Percentiles rank a stretch among this genome's conserved stretches.
These are phyloP conservation scores for Globisporangium barbulae DNA, from an alignment of 352 stramenopile species.

Conservation along the genomic window DNA sequence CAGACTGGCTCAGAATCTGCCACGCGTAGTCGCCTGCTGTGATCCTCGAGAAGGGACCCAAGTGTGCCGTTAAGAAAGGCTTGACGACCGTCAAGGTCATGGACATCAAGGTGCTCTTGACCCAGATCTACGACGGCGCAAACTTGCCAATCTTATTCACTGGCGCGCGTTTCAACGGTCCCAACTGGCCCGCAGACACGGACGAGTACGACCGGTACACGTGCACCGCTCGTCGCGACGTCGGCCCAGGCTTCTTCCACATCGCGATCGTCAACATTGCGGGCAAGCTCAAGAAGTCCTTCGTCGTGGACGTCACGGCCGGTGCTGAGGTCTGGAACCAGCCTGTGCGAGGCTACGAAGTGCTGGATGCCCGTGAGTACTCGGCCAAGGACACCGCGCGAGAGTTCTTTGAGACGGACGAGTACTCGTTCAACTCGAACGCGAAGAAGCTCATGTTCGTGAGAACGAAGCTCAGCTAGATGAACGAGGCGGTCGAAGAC, in stretches of 20 bases:
- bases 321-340: constrained; percentile 20
- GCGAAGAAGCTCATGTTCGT: constrained; percentile 16
- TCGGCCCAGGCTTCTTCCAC: constrained; percentile 18
- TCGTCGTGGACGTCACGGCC: constrained; percentile 12
- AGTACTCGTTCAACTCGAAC: constrained; percentile 21
- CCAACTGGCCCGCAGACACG: constrained; percentile 6
- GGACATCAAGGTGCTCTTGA: constrained; percentile 19
- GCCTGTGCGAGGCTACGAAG: constrained; percentile 18
- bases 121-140: constrained; percentile 17
- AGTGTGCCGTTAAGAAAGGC: constrained; percentile 13
- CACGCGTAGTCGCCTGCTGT: constrained; percentile 17
- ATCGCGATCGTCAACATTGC: constrained; percentile 20
- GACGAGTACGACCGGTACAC: constrained; percentile 19
- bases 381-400: background rate
- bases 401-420: constrained; percentile 6
- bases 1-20: constrained; percentile 19
- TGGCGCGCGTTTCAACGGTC: constrained; percentile 17
- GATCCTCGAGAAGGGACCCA: constrained; percentile 16
- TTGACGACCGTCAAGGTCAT: constrained; percentile 10
- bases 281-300: constrained; percentile 11
- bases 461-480: constrained; percentile 12
- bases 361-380: constrained; percentile 4
- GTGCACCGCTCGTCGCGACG: constrained; percentile 1
- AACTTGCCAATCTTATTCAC: constrained; percentile 14
- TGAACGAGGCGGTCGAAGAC: constrained; percentile 14